Evolutionary conservation across 139 green algal species (phyloP).

Genomic region (Spirogloea muscicola): DNA sequence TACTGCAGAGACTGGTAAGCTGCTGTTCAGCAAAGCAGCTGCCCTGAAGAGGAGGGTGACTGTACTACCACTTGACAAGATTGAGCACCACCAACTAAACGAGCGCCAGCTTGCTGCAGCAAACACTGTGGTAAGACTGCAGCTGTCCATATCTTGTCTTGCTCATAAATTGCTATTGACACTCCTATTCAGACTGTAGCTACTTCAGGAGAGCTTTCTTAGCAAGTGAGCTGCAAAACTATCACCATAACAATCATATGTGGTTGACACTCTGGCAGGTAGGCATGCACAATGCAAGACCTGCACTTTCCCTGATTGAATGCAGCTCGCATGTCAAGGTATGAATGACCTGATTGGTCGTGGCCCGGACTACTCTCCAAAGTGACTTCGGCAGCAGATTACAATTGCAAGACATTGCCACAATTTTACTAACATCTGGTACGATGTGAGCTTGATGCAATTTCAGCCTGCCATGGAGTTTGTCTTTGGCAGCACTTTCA

Average conservation of each 20-base stretch:
- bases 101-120: no score
- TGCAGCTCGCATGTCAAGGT: slow-evolving; percentile 63
- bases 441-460: no score
- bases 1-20: slow-evolving; percentile 76
- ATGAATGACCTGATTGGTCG: background rate
- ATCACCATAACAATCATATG: slow-evolving; percentile 2
- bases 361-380: background rate
- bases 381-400: background rate
- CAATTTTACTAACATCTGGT: background rate
- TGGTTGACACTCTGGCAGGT: slow-evolving; percentile 16
- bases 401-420: background rate
- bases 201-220: no score
- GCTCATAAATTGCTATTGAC: no score
- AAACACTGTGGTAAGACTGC: no score
- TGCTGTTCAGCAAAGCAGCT: slow-evolving; percentile 78
- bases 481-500: slow-evolving; percentile 85
- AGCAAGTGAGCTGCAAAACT: no score
- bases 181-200: no score
- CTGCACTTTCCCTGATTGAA: slow-evolving; percentile 83
- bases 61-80: slow-evolving; percentile 97
- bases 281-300: slow-evolving; percentile 57
- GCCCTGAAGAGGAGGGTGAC: slow-evolving; percentile 82
- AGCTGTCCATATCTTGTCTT: no score
- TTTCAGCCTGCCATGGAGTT: slow-evolving; percentile 82
- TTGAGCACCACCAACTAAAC: no score